Conservation (phyloP, 176 grass and related monocot genomes). For the Triticum urartu region DNA sequence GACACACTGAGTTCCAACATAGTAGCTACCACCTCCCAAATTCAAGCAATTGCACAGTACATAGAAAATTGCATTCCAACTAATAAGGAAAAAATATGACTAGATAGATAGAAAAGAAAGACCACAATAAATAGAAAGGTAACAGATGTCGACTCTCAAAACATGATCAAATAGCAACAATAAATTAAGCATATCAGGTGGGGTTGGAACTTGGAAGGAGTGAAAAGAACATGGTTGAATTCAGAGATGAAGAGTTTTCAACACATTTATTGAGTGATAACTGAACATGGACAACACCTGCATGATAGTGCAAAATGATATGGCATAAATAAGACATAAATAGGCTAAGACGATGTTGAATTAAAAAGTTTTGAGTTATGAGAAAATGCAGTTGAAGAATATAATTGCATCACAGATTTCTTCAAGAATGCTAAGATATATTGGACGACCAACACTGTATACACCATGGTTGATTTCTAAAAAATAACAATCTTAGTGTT, state of each 20-base stretch:
- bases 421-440: constrained; percentile 8
- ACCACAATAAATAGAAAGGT: constrained; percentile 3
- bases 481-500: background rate
- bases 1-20: background rate
- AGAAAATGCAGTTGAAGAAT: background rate
- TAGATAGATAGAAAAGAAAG: background rate
- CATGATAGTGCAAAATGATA: constrained; percentile 11
- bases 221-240: background rate
- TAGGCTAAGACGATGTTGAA: background rate
- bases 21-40: background rate
- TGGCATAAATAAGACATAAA: background rate
- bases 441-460: background rate
- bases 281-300: background rate
- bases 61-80: background rate
- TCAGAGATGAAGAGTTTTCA: background rate
- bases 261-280: background rate
- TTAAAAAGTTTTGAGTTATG: background rate
- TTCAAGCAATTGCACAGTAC: background rate
- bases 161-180: background rate
- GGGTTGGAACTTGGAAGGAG: background rate
- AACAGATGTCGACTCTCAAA: background rate
- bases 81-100: background rate
- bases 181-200: background rate
- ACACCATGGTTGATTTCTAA: background rate
- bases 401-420: background rate